Conservation (phyloP, 306 rosid species). For the Vigna mungo region DNA sequence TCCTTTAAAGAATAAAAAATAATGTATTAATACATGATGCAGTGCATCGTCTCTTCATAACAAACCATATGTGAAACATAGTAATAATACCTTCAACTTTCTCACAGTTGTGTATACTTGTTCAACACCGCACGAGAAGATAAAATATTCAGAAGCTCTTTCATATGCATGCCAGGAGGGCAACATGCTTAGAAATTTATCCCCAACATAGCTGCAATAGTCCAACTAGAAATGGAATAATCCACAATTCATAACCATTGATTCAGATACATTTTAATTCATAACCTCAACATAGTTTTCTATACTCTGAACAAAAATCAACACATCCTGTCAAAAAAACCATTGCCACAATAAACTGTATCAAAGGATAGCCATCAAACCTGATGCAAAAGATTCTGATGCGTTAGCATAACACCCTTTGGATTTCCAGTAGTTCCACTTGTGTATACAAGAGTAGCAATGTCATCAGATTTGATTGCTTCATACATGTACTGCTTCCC, state of each 20-base stretch:
- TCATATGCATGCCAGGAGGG: slow-evolving; percentile 99
- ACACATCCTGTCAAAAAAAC: slow-evolving; percentile 14
- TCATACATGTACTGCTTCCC: slow-evolving; percentile 43
- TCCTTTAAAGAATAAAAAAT: slow-evolving; percentile 52
- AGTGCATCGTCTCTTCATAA: slow-evolving; percentile 16
- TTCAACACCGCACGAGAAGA: slow-evolving; percentile 73
- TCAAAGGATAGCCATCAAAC: slow-evolving; percentile 53
- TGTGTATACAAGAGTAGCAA: slow-evolving; percentile 90
- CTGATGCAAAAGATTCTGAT: slow-evolving; percentile 93
- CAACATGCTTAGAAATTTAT: slow-evolving; percentile 90
- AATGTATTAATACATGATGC: slow-evolving; percentile 19
- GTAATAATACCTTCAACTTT: slow-evolving; percentile 80
- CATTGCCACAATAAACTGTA: slow-evolving; percentile 30
- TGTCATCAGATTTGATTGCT: slow-evolving; percentile 75
- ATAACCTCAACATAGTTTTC: slow-evolving; percentile 29
- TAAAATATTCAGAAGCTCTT: slow-evolving; percentile 90
- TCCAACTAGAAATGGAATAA: slow-evolving; percentile 25
- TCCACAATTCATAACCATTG: background rate
- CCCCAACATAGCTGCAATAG: slow-evolving; percentile 53
- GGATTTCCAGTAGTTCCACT: slow-evolving; percentile 98
- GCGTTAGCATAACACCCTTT: slow-evolving; percentile 93
- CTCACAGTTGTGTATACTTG: slow-evolving; percentile 83
- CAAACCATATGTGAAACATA: slow-evolving; percentile 36
- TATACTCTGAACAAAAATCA: slow-evolving; percentile 12
- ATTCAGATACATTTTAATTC: slow-evolving; percentile 5